Base-by-base conservation (phyloP, 2,329 filamentous ascomycete species). In the Daldinia eschscholtzii region DNA sequence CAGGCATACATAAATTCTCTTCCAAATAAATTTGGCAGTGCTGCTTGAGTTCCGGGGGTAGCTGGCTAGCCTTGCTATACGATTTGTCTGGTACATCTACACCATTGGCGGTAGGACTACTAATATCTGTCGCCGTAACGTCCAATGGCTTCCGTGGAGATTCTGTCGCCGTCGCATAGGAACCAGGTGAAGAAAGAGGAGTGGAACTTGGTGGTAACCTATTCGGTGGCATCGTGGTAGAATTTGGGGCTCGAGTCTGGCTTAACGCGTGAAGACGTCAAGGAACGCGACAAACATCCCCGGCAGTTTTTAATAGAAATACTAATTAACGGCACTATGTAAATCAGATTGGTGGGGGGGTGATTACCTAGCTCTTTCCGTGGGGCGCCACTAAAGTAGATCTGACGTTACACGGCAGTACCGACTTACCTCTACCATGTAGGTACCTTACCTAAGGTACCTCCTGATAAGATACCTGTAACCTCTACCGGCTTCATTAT, bases 1-100 rank as follows among this genome's bases (percentile, higher is more conserved):
- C 7, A 39, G 62, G 78, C 84, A 63, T 81, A 91, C 89, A 91
- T 30, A 94, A 86, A 64, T 89, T 85, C 79, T 95, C 92, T 79
- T 95, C 92, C 0, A 95, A 83, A 76, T 91, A 92, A 50, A 93
- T 91, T 64, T 88, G 87, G 72, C 88, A 89, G 74, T 93, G 89
- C 65, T 88, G 83, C 62, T 85, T 87, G 18, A 94, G 80, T 73
- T 92, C 89, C 65, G 85, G 87, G 0, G 90, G 88, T 12, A 94
- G 80, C 46, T 81, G 79, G 68, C 81, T 84, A 6, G 85, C 84
- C n/a, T 83, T 79, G 70, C 87, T 85, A 79, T 90, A 91, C 4
- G 75, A 76, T 55, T 68, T 57, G 20, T 63, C 50, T 15, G 41
- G 39, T 30, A 6, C 55, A 28, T 39, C 53, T 39, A 42, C 50